Evolutionary conservation across 2,329 filamentous ascomycete genomes (phyloP).

Genomic region (Purpureocillium takamizusanense): DNA sequence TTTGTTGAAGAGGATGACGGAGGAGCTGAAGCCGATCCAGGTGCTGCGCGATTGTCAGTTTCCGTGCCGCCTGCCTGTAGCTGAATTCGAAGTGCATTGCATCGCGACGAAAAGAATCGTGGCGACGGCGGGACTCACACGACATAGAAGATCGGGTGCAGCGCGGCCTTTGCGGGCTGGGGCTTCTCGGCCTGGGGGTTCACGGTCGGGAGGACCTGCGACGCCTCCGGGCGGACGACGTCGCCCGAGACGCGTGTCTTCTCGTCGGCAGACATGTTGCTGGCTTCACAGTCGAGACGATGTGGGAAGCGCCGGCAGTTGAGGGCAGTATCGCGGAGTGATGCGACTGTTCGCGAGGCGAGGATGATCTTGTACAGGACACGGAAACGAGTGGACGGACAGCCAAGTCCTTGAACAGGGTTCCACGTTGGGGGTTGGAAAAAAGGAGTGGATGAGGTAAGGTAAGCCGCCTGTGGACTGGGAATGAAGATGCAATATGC

Average conservation of each 20-base stretch:
- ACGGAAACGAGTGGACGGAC: conserved; percentile 31
- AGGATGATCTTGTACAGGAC: conserved; percentile 22
- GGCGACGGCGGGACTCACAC: conserved; percentile 35
- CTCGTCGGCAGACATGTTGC: conserved; percentile 38
- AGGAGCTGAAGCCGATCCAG: conserved; percentile 89
- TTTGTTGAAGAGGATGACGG: conserved; percentile 99
- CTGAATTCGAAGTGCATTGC: too few species aligned
- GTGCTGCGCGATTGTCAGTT: conserved; percentile 41
- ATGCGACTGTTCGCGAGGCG: conserved; percentile 10
- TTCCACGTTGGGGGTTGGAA: conserved; percentile 3
- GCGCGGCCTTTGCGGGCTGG: conserved; percentile 50
- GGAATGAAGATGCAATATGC: conserved; percentile 21
- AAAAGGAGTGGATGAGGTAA: conserved; percentile 15
- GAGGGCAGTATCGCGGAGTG: too few species aligned
- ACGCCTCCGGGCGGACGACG: conserved; percentile 47
- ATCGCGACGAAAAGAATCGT: neutral
- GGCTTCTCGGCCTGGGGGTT: conserved; percentile 69
- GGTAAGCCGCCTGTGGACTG: too few species aligned
- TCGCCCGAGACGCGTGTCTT: conserved; percentile 82
- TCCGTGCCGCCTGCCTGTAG: too few species aligned
- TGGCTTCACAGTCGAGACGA: neutral
- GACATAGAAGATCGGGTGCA: conserved; percentile 84
- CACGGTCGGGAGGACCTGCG: conserved; percentile 67
- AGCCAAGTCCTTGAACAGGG: conserved; percentile 15
- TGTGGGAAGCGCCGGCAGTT: too few species aligned